Evolutionary conservation across 2,329 filamentous ascomycete species (phyloP).

Genomic region (Westerdykella aurantiaca): DNA sequence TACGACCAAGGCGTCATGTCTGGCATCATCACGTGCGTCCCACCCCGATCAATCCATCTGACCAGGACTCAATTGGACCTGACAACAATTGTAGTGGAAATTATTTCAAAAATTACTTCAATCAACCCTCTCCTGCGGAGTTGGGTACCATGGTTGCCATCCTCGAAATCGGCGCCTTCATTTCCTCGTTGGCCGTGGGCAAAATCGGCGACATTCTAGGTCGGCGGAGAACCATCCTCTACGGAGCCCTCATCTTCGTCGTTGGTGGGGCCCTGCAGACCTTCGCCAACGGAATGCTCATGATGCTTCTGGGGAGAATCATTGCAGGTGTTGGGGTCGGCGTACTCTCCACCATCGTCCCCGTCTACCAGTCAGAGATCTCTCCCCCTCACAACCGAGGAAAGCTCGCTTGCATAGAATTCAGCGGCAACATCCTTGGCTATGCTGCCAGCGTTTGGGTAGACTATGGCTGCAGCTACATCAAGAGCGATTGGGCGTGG

Average conservation of each 20-base stretch:
- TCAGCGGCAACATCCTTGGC: slow-evolving; percentile 92
- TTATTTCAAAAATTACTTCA: slow-evolving; percentile 87
- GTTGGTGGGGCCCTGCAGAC: slow-evolving; percentile 80
- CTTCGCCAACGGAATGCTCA: slow-evolving; percentile 72
- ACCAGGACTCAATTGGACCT: slow-evolving; percentile 20
- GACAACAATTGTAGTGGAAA: slow-evolving; percentile 56
- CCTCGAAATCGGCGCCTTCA: slow-evolving; percentile 85
- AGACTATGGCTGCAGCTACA: slow-evolving; percentile 93
- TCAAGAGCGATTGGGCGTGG: slow-evolving; percentile 81
- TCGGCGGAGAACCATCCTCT: slow-evolving; percentile 81
- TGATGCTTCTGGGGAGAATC: slow-evolving; percentile 63
- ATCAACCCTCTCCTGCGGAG: slow-evolving; percentile 77
- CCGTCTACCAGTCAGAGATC: slow-evolving; percentile 51
- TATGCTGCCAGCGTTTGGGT: slow-evolving; percentile 98
- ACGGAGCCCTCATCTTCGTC: slow-evolving; percentile 84
- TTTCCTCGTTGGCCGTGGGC: slow-evolving; percentile 81
- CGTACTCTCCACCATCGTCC: slow-evolving; percentile 47
- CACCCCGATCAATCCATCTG: slow-evolving; percentile 12
- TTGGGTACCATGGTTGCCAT: slow-evolving; percentile 98
- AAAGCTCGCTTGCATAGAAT: slow-evolving; percentile 95
- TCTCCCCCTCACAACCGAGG: slow-evolving; percentile 94
- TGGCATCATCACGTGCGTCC: slow-evolving; percentile 60
- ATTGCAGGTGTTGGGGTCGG: slow-evolving; percentile 49
- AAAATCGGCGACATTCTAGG: slow-evolving; percentile 88
- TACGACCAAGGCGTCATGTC: slow-evolving; percentile 92